These are phyloP conservation scores for Selenicereus undatus DNA, from an alignment of 148 eudicot species.

Conservation along the genomic window DNA sequence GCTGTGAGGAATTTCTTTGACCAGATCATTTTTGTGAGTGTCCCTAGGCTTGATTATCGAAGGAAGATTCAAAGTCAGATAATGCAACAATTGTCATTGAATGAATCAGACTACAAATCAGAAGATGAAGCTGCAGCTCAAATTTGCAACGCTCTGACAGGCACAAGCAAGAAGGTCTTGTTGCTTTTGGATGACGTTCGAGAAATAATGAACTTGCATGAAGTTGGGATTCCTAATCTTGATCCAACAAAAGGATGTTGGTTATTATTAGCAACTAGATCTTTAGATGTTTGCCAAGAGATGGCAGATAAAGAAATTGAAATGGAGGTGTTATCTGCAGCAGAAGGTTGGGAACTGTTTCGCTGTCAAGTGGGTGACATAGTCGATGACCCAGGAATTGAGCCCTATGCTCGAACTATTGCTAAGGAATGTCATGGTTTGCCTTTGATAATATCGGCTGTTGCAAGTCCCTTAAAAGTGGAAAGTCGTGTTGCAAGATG, in stretches of 20 bases:
- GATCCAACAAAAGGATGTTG: conserved; percentile 6
- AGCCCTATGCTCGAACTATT: conserved; percentile 23
- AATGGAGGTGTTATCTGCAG: conserved; percentile 21
- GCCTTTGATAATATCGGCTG: conserved; percentile 16
- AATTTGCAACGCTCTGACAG: background rate
- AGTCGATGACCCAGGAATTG: conserved; percentile 12
- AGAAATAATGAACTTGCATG: conserved; percentile 25
- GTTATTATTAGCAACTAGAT: conserved; percentile 19
- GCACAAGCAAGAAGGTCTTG: background rate
- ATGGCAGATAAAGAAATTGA: background rate
- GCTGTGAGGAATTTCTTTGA: too few relatives aligned
- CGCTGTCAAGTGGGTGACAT: conserved; percentile 1
- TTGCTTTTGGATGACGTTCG: conserved; percentile 28
- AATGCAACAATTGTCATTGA: conserved; percentile 19
- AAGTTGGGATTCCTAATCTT: conserved; percentile 19
- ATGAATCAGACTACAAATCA: background rate
- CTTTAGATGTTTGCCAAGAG: background rate
- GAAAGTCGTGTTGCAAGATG: conserved; percentile 21
- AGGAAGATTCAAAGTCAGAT: conserved; percentile 16
- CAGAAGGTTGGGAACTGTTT: conserved; percentile 20
- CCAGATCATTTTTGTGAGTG: conserved; percentile 18
- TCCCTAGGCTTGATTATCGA: conserved; percentile 11
- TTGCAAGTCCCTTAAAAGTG: conserved; percentile 18
- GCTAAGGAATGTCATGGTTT: conserved; percentile 15
- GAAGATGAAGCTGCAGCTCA: conserved; percentile 12